Conservation (phyloP, 257 asterid genomes). For the Oldenlandia corymbosa region DNA sequence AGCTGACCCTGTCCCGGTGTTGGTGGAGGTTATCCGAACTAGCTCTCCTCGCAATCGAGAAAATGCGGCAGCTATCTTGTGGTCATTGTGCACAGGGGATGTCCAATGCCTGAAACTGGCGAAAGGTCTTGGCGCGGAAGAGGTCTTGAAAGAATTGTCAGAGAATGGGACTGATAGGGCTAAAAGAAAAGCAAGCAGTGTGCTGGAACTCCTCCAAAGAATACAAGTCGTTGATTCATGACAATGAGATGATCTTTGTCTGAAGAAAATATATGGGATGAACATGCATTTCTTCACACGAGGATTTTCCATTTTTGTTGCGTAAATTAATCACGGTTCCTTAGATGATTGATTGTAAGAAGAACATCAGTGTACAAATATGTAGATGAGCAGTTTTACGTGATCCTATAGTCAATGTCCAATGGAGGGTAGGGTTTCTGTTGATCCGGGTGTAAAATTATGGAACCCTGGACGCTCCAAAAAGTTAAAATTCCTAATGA, state of each 20-base stretch:
- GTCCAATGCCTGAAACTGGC: constrained; percentile 39
- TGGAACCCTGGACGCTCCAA: too few relatives aligned
- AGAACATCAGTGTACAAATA: neutral
- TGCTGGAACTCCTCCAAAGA: constrained; percentile 70
- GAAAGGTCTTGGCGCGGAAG: constrained; percentile 75
- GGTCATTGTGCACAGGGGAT: constrained; percentile 73
- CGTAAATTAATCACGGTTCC: neutral
- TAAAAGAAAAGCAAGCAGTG: constrained; percentile 72
- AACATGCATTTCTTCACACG: neutral
- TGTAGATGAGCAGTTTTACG: neutral
- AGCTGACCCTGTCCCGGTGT: constrained; percentile 54
- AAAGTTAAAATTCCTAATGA: too few relatives aligned
- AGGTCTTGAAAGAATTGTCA: constrained; percentile 67
- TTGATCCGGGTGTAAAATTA: too few relatives aligned
- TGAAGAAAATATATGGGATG: neutral
- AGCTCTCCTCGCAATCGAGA: constrained; percentile 88
- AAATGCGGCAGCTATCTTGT: constrained; percentile 76
- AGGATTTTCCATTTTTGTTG: neutral
- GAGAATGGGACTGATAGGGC: constrained; percentile 94
- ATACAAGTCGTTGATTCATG: constrained; percentile 45
- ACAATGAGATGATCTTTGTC: constrained; percentile 5
- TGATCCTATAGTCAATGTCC: too few relatives aligned
- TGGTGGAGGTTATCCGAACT: constrained; percentile 72
- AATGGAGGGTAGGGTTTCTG: too few relatives aligned
- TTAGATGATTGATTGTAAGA: neutral